phyloP scores from a whole-genome alignment of 1,284 basidiomycete species.

The Wolfiporia cocos region DNA sequence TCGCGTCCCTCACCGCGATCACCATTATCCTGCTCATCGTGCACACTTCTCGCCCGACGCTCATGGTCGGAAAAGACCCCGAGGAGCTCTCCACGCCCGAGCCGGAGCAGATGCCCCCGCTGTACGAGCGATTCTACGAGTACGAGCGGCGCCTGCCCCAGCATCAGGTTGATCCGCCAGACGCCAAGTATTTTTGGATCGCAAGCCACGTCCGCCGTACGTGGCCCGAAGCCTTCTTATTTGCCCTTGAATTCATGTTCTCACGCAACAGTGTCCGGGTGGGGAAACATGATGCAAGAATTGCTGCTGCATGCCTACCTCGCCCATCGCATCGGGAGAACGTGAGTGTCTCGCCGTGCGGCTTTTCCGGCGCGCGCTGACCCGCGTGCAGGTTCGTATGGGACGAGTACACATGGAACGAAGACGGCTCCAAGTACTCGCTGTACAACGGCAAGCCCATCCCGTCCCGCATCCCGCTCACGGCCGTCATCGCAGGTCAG shows the following conservation, averaged over 20 bases:
- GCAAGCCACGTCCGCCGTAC: slow-evolving; percentile 38
- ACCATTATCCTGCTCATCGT: neutral
- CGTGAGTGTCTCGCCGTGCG: slow-evolving; percentile 27
- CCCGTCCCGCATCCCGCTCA: slow-evolving; percentile 51
- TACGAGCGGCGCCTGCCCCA: slow-evolving; percentile 40
- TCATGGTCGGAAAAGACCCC: neutral
- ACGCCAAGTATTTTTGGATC: slow-evolving; percentile 38
- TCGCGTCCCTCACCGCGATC: slow-evolving; percentile 1
- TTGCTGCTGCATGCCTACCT: slow-evolving; percentile 41
- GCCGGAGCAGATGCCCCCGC: slow-evolving; percentile 29
- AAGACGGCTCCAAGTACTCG: slow-evolving; percentile 11
- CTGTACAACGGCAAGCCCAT: slow-evolving; percentile 32
- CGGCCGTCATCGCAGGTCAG: slow-evolving; percentile 45
- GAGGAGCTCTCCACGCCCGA: no score
- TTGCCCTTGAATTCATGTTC: neutral
- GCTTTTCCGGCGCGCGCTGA: neutral
- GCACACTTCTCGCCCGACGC: neutral
- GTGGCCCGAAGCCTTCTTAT: neutral
- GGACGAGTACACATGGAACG: slow-evolving; percentile 54
- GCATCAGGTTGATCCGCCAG: slow-evolving; percentile 30
- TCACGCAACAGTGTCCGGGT: slow-evolving; percentile 22
- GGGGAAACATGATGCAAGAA: slow-evolving; percentile 54
- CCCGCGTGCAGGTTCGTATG: slow-evolving; percentile 39
- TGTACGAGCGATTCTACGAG: slow-evolving; percentile 37
- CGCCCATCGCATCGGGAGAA: slow-evolving; percentile 34